These are phyloP conservation scores for Dioscorea alata DNA, from an alignment of 106 monocot species.

Conservation along the genomic window DNA sequence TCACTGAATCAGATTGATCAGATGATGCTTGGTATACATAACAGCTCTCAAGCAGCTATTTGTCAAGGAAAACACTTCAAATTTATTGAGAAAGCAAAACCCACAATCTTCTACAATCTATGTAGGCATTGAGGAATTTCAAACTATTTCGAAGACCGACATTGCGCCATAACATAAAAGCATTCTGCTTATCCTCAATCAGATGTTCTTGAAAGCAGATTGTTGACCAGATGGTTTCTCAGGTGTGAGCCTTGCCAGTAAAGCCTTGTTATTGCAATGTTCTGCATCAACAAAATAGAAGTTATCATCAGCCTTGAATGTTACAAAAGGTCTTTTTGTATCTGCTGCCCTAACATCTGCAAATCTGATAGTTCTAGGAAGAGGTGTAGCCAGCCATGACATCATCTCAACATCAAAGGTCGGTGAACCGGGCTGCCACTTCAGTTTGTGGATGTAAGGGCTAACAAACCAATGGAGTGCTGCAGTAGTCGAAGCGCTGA, in stretches of 20 bases:
- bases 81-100: too few relatives aligned
- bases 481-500: slow-evolving; percentile 84
- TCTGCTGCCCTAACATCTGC: slow-evolving; percentile 53
- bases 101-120: too few relatives aligned
- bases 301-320: slow-evolving; percentile 58
- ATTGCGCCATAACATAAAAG: too few relatives aligned
- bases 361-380: slow-evolving; percentile 63
- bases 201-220: slow-evolving; percentile 86
- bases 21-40: too few relatives aligned
- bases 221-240: slow-evolving; percentile 36
- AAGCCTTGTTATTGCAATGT: slow-evolving; percentile 67
- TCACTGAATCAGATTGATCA: too few relatives aligned
- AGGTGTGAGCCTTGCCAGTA: slow-evolving; percentile 73
- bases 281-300: slow-evolving; percentile 81
- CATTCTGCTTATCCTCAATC: slow-evolving; percentile 1
- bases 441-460: slow-evolving; percentile 90
- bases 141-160: too few relatives aligned
- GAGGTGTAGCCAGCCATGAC: slow-evolving; percentile 77
- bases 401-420: slow-evolving; percentile 78
- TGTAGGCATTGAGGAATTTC: too few relatives aligned
- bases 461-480: slow-evolving; percentile 95
- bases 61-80: too few relatives aligned
- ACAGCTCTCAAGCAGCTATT: too few relatives aligned
- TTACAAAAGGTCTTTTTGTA: slow-evolving; percentile 86
- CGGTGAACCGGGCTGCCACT: slow-evolving; percentile 84